Conservation (phyloP, 805 yeast species). For the Starmerella geochares region DNA sequence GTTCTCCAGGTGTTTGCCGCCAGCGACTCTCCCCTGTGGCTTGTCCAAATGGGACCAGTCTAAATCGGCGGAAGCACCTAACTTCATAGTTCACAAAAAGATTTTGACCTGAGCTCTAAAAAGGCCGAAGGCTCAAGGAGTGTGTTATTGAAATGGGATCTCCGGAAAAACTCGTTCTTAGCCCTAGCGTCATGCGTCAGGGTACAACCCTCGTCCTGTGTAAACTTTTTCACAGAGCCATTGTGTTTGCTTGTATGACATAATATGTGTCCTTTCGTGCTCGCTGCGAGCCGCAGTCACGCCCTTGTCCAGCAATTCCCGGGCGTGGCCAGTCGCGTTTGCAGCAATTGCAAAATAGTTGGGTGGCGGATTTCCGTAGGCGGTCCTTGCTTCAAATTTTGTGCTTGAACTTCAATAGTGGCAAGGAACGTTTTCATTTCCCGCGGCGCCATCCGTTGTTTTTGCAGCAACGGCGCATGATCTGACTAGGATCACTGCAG, state of each 20-base stretch:
- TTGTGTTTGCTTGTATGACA: conserved; percentile 2
- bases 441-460: not conserved
- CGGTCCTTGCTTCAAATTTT: too few relatives aligned
- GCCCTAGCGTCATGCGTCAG: not conserved
- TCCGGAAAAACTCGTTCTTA: conserved; percentile 1
- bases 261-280: not conserved
- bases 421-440: too few relatives aligned
- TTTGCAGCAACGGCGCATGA: not conserved
- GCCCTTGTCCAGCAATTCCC: not conserved
- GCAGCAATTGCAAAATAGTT: too few relatives aligned
- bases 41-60: conserved; percentile 24
- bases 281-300: not conserved
- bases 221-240: conserved; percentile 2
- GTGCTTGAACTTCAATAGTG: too few relatives aligned
- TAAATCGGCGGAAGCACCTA: conserved; percentile 23
- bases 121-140: not conserved
- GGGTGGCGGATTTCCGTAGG: too few relatives aligned
- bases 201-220: not conserved
- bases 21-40: conserved; percentile 23
- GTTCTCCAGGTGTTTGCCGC: conserved; percentile 23
- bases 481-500: not conserved
- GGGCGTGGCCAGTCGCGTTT: too few relatives aligned
- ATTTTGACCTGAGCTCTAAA: not conserved
- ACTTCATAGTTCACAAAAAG: conserved; percentile 9
- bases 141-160: not conserved